Base-by-base conservation (phyloP, 352 stramenopile species). In the Elongisporangium senticosum region DNA sequence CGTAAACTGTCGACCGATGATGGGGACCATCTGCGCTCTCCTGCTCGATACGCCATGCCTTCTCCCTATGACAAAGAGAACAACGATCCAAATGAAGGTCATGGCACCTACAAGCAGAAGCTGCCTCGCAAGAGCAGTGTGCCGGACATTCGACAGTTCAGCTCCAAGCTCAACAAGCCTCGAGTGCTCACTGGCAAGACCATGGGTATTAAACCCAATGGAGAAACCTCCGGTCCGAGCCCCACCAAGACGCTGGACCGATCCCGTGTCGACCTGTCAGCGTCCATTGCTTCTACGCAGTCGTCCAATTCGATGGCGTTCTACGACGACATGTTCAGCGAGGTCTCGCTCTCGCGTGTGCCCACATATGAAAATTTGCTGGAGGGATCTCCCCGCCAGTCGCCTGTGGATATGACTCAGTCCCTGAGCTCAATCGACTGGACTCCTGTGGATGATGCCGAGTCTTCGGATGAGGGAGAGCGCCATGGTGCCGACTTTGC, bases 261-360 rank as follows among this genome's bases (percentile, higher is more conserved):
- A 28, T 63, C 68, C 22, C 62, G 49, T 22, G 69, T 86, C 40
- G 81, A 90, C 49, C 59, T 90, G 22, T 78, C 71, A 37, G 76
- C 77, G 23, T 90, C 81, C 19, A 86, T 86, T 63, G 71, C 74
- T n/a, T 90, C 81, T 20, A 90, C 81, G 4, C 68, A 80, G 58
- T 70, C 77, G 11, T 87, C 78, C 40, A 57, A 57, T 11, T 64
- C 69, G 10, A 65, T 65, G 37, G 58, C 58, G 17, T 79, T 78
- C 62, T 87, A 82, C 52, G 80, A 90, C 51, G 80, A 88, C 60
- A 69, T 76, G 63, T 76, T 82, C 64, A 76, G 88, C 51, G 70
- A 85, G 10, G 67, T 75, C 48, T 54, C 67, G 2, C 51, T 64
- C 6, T 67, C 59, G n/a, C 50, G 62, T 17, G 72, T 43, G 2